These are phyloP conservation scores for Tetratostichococcus sp. DNA, from an alignment of 139 green algal genomes.

Conservation along the genomic window DNA sequence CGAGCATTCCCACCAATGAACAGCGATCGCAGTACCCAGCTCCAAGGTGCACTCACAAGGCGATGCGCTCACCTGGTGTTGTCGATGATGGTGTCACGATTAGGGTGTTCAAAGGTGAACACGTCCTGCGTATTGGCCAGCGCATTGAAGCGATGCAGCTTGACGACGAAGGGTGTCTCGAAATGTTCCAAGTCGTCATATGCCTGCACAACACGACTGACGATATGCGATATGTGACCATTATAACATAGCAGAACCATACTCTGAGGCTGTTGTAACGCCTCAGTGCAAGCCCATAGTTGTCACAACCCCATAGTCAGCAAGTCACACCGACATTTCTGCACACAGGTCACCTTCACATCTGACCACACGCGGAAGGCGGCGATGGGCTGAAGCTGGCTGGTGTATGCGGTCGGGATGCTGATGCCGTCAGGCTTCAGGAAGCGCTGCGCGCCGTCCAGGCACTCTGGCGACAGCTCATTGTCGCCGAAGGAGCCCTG, in stretches of 20 bases:
- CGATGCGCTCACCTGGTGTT: conserved; percentile 74
- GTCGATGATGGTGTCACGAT: conserved; percentile 56
- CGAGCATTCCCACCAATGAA: no score
- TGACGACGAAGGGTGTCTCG: conserved; percentile 95
- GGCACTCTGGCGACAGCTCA: conserved; percentile 94
- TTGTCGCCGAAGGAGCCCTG: conserved; percentile 96
- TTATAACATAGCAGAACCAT: background rate
- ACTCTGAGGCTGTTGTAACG: no score
- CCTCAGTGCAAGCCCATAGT: no score
- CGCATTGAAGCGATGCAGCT: conserved; percentile 64
- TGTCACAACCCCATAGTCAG: no score
- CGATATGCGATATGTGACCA: no score
- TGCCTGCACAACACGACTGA: conserved; percentile 27
- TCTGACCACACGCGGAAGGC: conserved; percentile 81
- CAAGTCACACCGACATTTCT: no score
- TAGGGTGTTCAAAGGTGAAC: conserved; percentile 92
- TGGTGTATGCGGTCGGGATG: conserved; percentile 81
- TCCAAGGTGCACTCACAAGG: no score
- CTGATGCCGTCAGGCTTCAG: conserved; percentile 69
- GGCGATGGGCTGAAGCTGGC: conserved; percentile 72
- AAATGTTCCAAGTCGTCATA: conserved; percentile 84
- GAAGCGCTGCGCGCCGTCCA: conserved; percentile 88
- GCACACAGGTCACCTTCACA: conserved; percentile 39
- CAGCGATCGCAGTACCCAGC: no score
- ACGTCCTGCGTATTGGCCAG: conserved; percentile 50